Conservation (phyloP, 805 yeast species). For the Candida ponderosae region DNA sequence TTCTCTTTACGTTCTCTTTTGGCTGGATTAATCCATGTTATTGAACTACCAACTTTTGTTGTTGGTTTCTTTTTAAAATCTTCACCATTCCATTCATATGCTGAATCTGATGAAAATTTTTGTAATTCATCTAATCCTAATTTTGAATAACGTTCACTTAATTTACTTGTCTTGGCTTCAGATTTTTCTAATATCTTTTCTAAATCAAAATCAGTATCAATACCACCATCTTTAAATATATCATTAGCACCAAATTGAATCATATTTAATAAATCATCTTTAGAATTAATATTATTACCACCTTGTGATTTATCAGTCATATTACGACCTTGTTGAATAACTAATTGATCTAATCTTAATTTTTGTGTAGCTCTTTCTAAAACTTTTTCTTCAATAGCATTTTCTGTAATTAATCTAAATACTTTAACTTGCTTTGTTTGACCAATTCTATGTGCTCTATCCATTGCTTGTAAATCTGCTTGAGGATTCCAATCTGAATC, state of each 20-base stretch:
- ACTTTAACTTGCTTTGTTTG: conserved; percentile 80
- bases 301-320: conserved; percentile 20
- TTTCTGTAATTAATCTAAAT: conserved; percentile 69
- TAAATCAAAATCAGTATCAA: conserved; percentile 45
- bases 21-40: conserved; percentile 77
- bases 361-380: conserved; percentile 78
- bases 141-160: conserved; percentile 55
- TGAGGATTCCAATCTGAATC: conserved; percentile 90
- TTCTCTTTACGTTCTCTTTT: conserved; percentile 80
- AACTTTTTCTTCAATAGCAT: conserved; percentile 79
- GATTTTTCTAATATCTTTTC: conserved; percentile 54
- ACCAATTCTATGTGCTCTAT: conserved; percentile 83
- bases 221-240: conserved; percentile 30
- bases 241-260: conserved; percentile 78
- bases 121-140: conserved; percentile 73
- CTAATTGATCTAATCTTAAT: conserved; percentile 70
- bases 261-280: conserved; percentile 72
- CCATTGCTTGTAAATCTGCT: conserved; percentile 87
- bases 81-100: conserved; percentile 85
- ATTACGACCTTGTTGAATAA: conserved; percentile 67
- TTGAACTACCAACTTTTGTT: conserved; percentile 39
- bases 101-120: conserved; percentile 64
- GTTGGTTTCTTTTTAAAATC: conserved; percentile 62
- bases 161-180: conserved; percentile 53
- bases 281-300: conserved; percentile 32